Base-by-base conservation (phyloP, 2,329 filamentous ascomycete genomes). In the Aspergillus caelatus region DNA sequence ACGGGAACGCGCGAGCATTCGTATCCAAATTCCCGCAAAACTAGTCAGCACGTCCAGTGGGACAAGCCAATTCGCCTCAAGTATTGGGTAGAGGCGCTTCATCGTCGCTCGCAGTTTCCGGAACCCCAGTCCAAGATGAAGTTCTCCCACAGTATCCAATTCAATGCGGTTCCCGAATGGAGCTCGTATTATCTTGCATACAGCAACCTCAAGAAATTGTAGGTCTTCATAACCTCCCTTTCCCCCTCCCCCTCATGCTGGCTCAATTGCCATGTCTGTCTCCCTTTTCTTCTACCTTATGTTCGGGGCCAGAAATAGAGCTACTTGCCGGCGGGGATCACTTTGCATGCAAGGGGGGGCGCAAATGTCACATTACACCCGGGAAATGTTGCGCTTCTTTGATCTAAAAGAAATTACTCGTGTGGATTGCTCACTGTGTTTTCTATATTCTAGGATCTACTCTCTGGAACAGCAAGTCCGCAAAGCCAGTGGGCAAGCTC, bases 141-240 rank as follows among this genome's bases (percentile, higher is more conserved):
- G 89, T 99, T 99, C 85, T 98, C 94, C 21, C 95, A 99, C 79
- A 98, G 94, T 81, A 90, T 99, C 72, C 95, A 99, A 84, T 99
- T 99, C 83, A 99, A 99, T 83, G 94, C 95, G 67, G 95, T 99
- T 72, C 95, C 95, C n/a, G 95, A 99, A 81, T 99, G 95, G 95
- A 97, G 93, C 83, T 94, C 90, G 73, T 89, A 98, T 80, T 99
- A 99, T 80, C 96, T 99, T 75, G 92, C 94, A 65, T 99, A 99
- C 81, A 97, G 94, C 82, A 98, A 97, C 75, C 86, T 99, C 72
- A 99, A 99, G 85, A 99, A 99, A 84, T 86, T 97, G 93, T 96
- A 79, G 74, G 91, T 84, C 60, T 48, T 26, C 28, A 23, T 48
- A 28, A 14, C 2, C 12, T 23, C 23, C 11, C 45, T 46, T 26